Percentiles rank a stretch among this genome's conserved stretches.
These are phyloP conservation scores for Croton laevigatus DNA, from an alignment of 441 rosid species.

Conservation along the genomic window DNA sequence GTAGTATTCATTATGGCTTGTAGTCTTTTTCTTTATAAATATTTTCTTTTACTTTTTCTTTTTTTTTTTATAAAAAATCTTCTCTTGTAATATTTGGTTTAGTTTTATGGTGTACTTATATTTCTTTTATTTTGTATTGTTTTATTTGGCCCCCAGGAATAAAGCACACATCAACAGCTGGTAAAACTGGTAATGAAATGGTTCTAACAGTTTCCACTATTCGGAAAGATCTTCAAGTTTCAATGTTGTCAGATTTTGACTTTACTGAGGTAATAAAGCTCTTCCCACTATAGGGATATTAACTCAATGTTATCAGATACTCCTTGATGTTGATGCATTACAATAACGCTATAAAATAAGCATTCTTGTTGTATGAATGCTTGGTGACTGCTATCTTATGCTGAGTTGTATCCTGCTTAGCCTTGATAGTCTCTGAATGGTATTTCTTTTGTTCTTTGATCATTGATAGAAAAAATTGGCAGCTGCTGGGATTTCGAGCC, in stretches of 20 bases:
- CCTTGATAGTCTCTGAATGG: background rate
- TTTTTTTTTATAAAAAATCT: too few relatives aligned
- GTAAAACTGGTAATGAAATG: conserved; percentile 23
- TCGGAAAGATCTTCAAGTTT: conserved; percentile 32
- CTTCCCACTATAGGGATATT: background rate
- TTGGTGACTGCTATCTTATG: background rate
- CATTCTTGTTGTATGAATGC: background rate
- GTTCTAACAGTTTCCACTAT: conserved; percentile 35
- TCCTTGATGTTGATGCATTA: background rate
- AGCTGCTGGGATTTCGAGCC: background rate
- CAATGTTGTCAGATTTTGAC: conserved; percentile 39
- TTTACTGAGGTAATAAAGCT: conserved; percentile 41
- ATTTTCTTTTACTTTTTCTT: too few relatives aligned
- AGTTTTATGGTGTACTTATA: too few relatives aligned
- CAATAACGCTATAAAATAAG: background rate
- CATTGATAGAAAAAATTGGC: background rate
- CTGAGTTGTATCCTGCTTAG: background rate
- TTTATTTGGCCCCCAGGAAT: conserved; percentile 31
- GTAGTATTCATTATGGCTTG: too few relatives aligned
- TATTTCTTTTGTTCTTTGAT: background rate
- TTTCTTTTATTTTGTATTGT: too few relatives aligned
- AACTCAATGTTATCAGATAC: background rate
- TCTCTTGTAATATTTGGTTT: too few relatives aligned
- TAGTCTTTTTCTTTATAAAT: too few relatives aligned
- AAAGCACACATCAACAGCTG: conserved; percentile 25